Base-by-base conservation (phyloP, 306 rosid genomes). In the Biancaea sappan region DNA sequence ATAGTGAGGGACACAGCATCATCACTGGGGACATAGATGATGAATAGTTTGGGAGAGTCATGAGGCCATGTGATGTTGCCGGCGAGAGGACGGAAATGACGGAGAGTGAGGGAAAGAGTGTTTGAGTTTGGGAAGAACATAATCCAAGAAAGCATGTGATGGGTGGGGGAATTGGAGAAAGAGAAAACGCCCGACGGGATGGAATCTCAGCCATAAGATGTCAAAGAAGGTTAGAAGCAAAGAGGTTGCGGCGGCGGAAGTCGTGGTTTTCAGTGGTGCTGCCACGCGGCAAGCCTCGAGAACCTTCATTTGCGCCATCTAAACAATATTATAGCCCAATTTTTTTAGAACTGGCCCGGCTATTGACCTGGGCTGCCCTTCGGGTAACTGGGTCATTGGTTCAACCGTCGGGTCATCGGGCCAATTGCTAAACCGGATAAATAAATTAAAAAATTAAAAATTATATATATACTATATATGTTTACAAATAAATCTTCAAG, bases 221-320 rank as follows among this genome's bases (percentile, higher is more conserved):
- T 80, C 79, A 3, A 80, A 73, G 32, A 67, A 59, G 3, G 83
- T 73, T 1, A 64, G 32, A 32, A 71, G 53, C 2, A 63, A 63
- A 6, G 41, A 21, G 24, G n/a, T 4, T 5, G 63, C 52, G 13
- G 16, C 5, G 48, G 11, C 14, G 48, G 35, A 19, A 8, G 21
- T 32, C 3, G 58, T 28, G 6, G 58, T 6, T 11, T 2, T 6
- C 3, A 3, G 5, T 31, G 66, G 24, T 58, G 73, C 25, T 24
- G 58, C 58, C 29, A 35, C 46, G 31, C 28, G 18, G 57, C 56
- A n/a, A 50, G 3, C 21, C 32, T 47, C 10, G 9, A 52, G 29
- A 52, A 52, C 14, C 1, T 22, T 52, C 11, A 52, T 3, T 21
- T 21, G 3, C 14, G 26, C 29, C 58, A 51, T 51, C 1, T 2